Conservation (phyloP, 306 rosid species). For the Ammopiptanthus mongolicus region DNA sequence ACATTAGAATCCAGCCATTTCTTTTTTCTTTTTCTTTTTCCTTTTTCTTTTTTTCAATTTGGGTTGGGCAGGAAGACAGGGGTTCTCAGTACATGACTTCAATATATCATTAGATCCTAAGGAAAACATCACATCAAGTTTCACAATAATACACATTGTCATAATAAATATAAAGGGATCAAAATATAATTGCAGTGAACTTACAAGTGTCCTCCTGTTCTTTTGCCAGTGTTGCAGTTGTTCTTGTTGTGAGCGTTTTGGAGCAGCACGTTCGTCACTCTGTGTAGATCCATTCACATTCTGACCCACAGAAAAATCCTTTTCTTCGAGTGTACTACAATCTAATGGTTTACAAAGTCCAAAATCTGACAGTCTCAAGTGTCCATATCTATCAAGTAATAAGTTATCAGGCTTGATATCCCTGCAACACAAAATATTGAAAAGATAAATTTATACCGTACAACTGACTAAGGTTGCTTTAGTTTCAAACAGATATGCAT, state of each 20-base stretch:
- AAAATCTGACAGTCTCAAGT: slow-evolving; percentile 90
- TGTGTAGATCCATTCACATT: slow-evolving; percentile 52
- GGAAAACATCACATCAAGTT: slow-evolving; percentile 7
- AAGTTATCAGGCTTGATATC: slow-evolving; percentile 98
- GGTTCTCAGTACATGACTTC: not conserved
- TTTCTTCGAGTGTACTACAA: slow-evolving; percentile 77
- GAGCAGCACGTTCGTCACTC: slow-evolving; percentile 56
- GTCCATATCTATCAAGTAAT: slow-evolving; percentile 91
- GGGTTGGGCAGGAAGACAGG: not conserved
- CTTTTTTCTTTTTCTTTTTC: not conserved
- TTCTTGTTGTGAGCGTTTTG: slow-evolving; percentile 91
- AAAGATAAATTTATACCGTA: slow-evolving; percentile 1
- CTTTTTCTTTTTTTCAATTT: not conserved
- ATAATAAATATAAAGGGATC: not conserved
- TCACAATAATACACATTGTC: not conserved
- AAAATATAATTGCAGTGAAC: slow-evolving; percentile 26
- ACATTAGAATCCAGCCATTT: slow-evolving; percentile 3
- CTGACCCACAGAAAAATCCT: slow-evolving; percentile 62
- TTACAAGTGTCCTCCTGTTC: slow-evolving; percentile 93
- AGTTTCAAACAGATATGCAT: not conserved
- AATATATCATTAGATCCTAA: not conserved
- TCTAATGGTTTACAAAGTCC: slow-evolving; percentile 98
- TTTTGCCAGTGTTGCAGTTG: slow-evolving; percentile 93
- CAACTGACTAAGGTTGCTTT: not conserved
- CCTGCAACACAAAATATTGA: slow-evolving; percentile 47